Base-by-base conservation (phyloP, 1,284 basidiomycete species). In the Sanguinoderma infundibulare region DNA sequence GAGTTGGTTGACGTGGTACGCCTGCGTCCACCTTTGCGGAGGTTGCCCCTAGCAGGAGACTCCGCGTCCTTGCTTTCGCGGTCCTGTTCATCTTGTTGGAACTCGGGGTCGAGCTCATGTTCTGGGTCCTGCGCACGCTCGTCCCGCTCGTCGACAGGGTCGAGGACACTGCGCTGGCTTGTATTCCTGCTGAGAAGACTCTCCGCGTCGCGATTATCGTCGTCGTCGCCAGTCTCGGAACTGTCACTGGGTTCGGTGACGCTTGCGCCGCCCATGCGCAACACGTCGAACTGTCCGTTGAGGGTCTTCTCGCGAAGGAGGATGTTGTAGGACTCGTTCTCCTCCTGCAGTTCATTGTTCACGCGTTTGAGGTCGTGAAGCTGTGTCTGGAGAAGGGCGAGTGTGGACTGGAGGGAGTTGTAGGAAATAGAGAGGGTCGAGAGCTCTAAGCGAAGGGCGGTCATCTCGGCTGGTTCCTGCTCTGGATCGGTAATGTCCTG, bases 291-390 rank as follows among this genome's bases (percentile, higher is more conserved):
- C 67, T 93, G 87, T 2, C 95, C 95, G 64, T 83, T 95, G 42
- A 98, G 78, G 0, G 96, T 98, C 77, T 86, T 89, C 77, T 98
- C 95, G 61, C 93, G 83, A 30, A 98, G 78, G 47, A 98, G 82
- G 63, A 95, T 93, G 82, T 96, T 95, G 79, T 95, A 98, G 52
- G 92, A 92, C 76, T 97, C 95, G 74, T 97, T 98, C 71, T 98
- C 95, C 73, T 98, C 95, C 74, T 94, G 91, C 42, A 94, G 72
- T 63, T 90, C 87, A 67, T 88, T 84, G 71, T 94, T 94, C 66
- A 94, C 91, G 58, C 92, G 80, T 74, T 92, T 90, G 55, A 94
- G 75, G 67, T 94, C 91, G 36, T 87, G 79, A 4, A 94, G 81
- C 69, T 94, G 91, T 1, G 85, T 84, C 74, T 93, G 91, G 44